These are phyloP conservation scores for Calonectria ilicicola DNA, from an alignment of 2,329 filamentous ascomycete species.

Conservation along the genomic window DNA sequence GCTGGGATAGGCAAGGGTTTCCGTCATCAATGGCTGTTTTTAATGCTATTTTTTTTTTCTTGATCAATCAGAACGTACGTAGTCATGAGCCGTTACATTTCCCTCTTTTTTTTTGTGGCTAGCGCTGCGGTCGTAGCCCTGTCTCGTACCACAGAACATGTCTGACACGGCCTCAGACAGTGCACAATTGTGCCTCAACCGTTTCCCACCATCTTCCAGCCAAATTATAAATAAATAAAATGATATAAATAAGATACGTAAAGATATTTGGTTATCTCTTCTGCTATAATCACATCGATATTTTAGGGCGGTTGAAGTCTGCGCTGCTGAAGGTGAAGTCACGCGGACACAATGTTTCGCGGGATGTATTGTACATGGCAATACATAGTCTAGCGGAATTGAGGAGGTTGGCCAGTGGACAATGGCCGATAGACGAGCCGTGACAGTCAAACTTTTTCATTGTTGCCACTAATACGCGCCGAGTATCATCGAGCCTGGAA, in stretches of 20 bases:
- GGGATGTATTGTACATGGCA: not conserved
- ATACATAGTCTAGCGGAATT: not conserved
- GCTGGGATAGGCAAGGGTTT: not conserved
- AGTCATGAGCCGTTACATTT: conserved; percentile 9
- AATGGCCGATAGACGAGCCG: not conserved
- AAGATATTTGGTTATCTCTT: too few relatives aligned
- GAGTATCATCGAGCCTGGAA: conserved; percentile 2
- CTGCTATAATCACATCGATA: too few relatives aligned
- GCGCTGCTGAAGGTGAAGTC: too few relatives aligned
- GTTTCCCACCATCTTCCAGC: too few relatives aligned
- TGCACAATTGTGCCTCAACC: not conserved
- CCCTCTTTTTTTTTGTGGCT: conserved; percentile 21
- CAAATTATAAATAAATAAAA: too few relatives aligned
- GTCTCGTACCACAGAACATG: conserved; percentile 9
- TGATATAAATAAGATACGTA: too few relatives aligned
- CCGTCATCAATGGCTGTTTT: not conserved
- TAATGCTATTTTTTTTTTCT: conserved; percentile 4
- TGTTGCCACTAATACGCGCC: conserved; percentile 2
- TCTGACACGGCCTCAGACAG: not conserved
- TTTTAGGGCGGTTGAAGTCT: too few relatives aligned
- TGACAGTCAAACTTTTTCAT: not conserved
- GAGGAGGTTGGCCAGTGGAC: not conserved
- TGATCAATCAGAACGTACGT: not conserved
- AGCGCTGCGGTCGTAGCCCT: conserved; percentile 24
- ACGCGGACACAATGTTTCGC: too few relatives aligned